Conservation (phyloP, 1,139 yeast genomes). For the Suhomyces ambrosiae region DNA sequence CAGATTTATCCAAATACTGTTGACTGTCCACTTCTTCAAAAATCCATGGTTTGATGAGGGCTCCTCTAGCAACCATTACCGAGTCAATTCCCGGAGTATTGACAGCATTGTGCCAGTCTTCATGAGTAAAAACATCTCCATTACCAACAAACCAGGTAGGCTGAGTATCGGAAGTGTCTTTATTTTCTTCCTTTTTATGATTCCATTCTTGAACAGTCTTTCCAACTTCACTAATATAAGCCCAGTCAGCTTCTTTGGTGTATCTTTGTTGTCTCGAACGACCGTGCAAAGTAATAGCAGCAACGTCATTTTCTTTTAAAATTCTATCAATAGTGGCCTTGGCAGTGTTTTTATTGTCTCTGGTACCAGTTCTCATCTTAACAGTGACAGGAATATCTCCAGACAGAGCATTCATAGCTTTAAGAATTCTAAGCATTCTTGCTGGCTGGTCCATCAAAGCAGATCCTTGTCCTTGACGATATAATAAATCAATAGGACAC, state of each 20-base stretch:
- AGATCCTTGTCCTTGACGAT: conserved; percentile 93
- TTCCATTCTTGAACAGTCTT: conserved; percentile 63
- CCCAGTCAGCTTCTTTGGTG: conserved; percentile 92
- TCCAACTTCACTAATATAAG: conserved; percentile 78
- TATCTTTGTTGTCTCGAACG: conserved; percentile 95
- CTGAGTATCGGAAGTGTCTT: conserved; percentile 50
- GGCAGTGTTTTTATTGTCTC: conserved; percentile 87
- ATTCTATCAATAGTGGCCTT: conserved; percentile 68
- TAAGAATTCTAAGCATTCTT: conserved; percentile 71
- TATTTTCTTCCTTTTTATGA: conserved; percentile 54
- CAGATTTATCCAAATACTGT: conserved; percentile 86
- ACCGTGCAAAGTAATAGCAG: conserved; percentile 93
- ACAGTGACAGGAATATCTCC: conserved; percentile 91
- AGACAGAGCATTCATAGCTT: conserved; percentile 86
- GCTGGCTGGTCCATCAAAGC: conserved; percentile 92
- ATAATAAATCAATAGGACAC: conserved; percentile 92
- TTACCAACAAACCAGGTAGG: conserved; percentile 77
- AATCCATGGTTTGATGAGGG: conserved; percentile 97
- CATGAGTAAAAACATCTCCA: conserved; percentile 86
- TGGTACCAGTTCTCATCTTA: conserved; percentile 89
- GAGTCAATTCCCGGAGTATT: conserved; percentile 77
- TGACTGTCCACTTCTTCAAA: conserved; percentile 91
- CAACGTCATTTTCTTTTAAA: conserved; percentile 76
- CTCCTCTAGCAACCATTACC: conserved; percentile 98
- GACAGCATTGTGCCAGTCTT: conserved; percentile 86